Evolutionary conservation across 208 protist genomes (phyloP).

Genomic region (Acanthamoeba royreba): DNA sequence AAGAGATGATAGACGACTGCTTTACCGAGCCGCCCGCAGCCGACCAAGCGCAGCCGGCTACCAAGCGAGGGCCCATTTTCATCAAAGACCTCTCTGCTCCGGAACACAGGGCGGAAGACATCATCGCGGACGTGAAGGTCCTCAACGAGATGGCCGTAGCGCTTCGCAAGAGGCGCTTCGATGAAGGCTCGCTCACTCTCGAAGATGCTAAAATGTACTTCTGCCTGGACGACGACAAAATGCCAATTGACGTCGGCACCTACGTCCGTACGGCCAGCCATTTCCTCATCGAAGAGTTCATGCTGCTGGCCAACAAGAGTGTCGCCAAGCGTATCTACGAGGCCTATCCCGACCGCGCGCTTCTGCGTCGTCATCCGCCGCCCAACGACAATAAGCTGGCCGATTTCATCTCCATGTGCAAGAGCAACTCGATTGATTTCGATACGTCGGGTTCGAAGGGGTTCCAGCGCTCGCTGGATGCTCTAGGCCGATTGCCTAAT

Average conservation of each 20-base stretch:
- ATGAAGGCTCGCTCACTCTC: slow-evolving; percentile 76
- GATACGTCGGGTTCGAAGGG: not conserved
- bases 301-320: slow-evolving; percentile 85
- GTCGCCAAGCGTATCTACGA: slow-evolving; percentile 80
- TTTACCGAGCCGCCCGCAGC: no score
- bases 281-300: slow-evolving; percentile 87
- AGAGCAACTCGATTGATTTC: not conserved
- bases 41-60: not conserved
- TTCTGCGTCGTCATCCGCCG: slow-evolving; percentile 85
- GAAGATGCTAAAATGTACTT: slow-evolving; percentile 57
- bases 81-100: not conserved
- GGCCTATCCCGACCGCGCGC: slow-evolving; percentile 74
- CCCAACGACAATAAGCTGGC: slow-evolving; percentile 66
- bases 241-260: slow-evolving; percentile 68
- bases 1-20: slow-evolving; percentile 68
- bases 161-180: slow-evolving; percentile 53
- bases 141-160: slow-evolving; percentile 24
- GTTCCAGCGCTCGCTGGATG: slow-evolving; percentile 31
- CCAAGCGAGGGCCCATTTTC: not conserved
- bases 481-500: not conserved
- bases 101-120: slow-evolving; percentile 23
- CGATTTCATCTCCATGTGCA: slow-evolving; percentile 44
- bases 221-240: slow-evolving; percentile 63
- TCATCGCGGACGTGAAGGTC: slow-evolving; percentile 33
- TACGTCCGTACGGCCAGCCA: slow-evolving; percentile 79